phyloP scores from a whole-genome alignment of 2,329 filamentous ascomycete species.

The Pezicula neosporulosa region DNA sequence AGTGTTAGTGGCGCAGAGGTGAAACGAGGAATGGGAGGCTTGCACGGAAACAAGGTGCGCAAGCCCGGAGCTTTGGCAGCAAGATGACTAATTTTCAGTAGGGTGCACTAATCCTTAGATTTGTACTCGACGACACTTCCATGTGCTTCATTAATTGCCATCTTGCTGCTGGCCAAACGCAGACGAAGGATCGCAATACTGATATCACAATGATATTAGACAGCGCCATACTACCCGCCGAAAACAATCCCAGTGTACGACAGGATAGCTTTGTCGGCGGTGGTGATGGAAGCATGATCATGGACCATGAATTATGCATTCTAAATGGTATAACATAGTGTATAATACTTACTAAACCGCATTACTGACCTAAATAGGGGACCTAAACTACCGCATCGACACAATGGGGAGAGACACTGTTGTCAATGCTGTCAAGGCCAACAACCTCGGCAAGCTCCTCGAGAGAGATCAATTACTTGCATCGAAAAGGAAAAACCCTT shows the following conservation, averaged over 20 bases:
- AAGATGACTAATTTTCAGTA: constrained; percentile 23
- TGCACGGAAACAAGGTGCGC: constrained; percentile 84
- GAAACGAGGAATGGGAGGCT: constrained; percentile 92
- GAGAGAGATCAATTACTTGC: constrained; percentile 92
- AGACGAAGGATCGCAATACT: constrained; percentile 87
- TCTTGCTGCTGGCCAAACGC: constrained; percentile 87
- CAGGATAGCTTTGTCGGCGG: constrained; percentile 82
- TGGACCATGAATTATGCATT: constrained; percentile 97
- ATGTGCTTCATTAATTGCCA: constrained; percentile 98
- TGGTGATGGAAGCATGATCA: constrained; percentile 91
- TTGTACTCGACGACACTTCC: constrained; percentile 89
- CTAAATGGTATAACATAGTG: constrained; percentile 59
- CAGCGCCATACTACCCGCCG: constrained; percentile 66
- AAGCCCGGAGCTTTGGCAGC: neutral
- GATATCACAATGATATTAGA: constrained; percentile 91
- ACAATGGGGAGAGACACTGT: constrained; percentile 94
- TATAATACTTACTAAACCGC: too few relatives aligned
- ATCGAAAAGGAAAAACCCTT: constrained; percentile 83
- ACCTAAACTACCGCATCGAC: constrained; percentile 97
- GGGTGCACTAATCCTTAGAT: constrained; percentile 87
- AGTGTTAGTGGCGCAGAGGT: constrained; percentile 79
- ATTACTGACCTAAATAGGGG: constrained; percentile 38
- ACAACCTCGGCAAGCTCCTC: constrained; percentile 80
- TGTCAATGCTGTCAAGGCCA: constrained; percentile 75
- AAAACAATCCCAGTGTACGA: constrained; percentile 63